These are phyloP conservation scores for Grosmannia clavigera DNA, from an alignment of 2,329 filamentous ascomycete species.

Conservation along the genomic window DNA sequence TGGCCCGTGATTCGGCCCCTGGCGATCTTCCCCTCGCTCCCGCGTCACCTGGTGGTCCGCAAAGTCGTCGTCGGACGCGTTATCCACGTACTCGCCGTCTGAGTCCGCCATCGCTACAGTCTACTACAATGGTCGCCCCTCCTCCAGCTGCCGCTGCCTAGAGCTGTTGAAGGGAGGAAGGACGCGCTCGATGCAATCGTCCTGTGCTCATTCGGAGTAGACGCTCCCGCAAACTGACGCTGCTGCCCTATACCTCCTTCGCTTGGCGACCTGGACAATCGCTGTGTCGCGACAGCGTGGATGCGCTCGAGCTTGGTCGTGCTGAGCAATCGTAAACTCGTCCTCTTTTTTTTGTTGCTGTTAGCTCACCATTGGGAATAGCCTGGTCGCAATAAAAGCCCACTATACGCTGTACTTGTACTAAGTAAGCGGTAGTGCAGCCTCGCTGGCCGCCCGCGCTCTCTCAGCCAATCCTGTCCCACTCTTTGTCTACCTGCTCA, in stretches of 20 bases:
- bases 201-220: neutral
- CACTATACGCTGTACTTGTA: neutral
- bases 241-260: neutral
- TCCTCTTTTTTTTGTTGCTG: neutral
- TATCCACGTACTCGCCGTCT: conserved; percentile 57
- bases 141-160: neutral
- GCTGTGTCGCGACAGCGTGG: neutral
- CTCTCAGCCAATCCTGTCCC: neutral
- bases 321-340: neutral
- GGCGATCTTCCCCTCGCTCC: conserved; percentile 11
- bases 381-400: neutral
- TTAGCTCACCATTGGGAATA: neutral
- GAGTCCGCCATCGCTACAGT: conserved; percentile 51
- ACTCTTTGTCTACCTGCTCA: neutral
- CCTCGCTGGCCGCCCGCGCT: conserved; percentile 1
- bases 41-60: conserved; percentile 32
- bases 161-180: too few species aligned
- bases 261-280: neutral
- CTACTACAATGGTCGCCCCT: neutral
- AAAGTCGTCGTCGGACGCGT: conserved; percentile 54
- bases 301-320: neutral
- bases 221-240: neutral
- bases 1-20: neutral
- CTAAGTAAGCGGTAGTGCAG: neutral
- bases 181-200: too few species aligned